These are phyloP conservation scores for Chrysoporthe deuterocubensis DNA, from an alignment of 2,329 filamentous ascomycete species.

Conservation along the genomic window DNA sequence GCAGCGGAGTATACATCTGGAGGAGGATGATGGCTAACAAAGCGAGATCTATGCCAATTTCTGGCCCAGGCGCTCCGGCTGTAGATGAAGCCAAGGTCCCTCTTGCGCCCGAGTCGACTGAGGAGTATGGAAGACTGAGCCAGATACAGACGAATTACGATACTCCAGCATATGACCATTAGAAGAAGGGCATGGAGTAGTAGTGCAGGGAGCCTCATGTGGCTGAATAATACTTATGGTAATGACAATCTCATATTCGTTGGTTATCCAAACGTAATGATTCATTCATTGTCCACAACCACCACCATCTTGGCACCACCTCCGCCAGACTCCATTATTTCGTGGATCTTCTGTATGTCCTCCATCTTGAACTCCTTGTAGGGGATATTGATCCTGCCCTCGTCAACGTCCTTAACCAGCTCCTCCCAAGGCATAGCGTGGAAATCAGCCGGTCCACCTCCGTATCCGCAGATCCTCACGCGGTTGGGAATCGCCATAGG, in stretches of 20 bases:
- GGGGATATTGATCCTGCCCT: conserved; percentile 30
- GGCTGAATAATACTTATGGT: background rate
- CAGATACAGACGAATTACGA: background rate
- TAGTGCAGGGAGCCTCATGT: background rate
- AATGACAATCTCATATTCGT: background rate
- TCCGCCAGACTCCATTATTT: conserved; percentile 31
- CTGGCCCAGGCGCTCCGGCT: background rate
- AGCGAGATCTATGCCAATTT: background rate
- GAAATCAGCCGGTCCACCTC: conserved; percentile 30
- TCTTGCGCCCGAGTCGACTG: conserved; percentile 5
- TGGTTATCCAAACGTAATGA: background rate
- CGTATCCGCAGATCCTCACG: conserved; percentile 28
- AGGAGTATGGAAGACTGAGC: conserved; percentile 7
- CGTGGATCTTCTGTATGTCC: conserved; percentile 32
- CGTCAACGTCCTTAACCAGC: conserved; percentile 30
- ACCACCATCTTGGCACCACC: conserved; percentile 33
- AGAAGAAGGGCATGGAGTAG: background rate
- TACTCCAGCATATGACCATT: background rate
- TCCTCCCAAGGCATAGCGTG: conserved; percentile 32
- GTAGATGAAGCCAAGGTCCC: background rate
- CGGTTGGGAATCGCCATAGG: conserved; percentile 29
- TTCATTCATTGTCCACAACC: conserved; percentile 29
- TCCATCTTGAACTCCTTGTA: conserved; percentile 31
- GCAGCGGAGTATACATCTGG: conserved; percentile 3
- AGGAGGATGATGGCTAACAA: background rate